Conservation (phyloP, 164 flowering plant species). For the Protea cynaroides region DNA sequence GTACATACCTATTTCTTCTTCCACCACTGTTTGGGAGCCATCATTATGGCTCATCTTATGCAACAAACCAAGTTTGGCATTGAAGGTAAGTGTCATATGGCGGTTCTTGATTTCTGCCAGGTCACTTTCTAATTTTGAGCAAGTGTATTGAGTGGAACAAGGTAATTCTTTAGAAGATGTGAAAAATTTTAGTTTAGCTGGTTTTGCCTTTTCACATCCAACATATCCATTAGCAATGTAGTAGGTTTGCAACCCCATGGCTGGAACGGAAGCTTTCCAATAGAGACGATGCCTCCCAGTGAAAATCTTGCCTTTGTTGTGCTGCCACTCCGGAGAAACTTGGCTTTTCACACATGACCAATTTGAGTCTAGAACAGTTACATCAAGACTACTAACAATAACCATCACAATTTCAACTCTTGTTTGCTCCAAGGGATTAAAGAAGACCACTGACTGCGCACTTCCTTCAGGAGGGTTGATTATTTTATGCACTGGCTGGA, state of each 20-base stretch:
- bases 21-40: conserved; percentile 44
- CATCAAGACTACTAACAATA: conserved; percentile 60
- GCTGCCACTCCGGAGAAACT: conserved; percentile 82
- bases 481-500: conserved; percentile 60
- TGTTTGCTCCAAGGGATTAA: conserved; percentile 83
- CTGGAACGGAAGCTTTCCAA: conserved; percentile 81
- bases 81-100: conserved; percentile 58
- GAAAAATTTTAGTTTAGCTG: conserved; percentile 44
- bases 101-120: conserved; percentile 48
- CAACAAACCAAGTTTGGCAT: conserved; percentile 60
- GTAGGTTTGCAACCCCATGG: conserved; percentile 83
- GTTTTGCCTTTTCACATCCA: conserved; percentile 80
- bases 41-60: conserved; percentile 43
- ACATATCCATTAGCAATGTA: conserved; percentile 69
- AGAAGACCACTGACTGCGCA: conserved; percentile 58
- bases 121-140: conserved; percentile 50
- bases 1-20: conserved; percentile 86
- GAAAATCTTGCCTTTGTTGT: conserved; percentile 47
- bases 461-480: conserved; percentile 60
- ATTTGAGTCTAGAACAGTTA: conserved; percentile 78
- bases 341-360: conserved; percentile 91
- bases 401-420: conserved; percentile 91
- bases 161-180: conserved; percentile 25
- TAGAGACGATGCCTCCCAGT: conserved; percentile 85
- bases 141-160: conserved; percentile 69